Evolutionary conservation across 768 basidiomycete genomes (phyloP), one percentile per base, ranked within the genome.

Genomic region (Leucocoprinus sp.): DNA sequence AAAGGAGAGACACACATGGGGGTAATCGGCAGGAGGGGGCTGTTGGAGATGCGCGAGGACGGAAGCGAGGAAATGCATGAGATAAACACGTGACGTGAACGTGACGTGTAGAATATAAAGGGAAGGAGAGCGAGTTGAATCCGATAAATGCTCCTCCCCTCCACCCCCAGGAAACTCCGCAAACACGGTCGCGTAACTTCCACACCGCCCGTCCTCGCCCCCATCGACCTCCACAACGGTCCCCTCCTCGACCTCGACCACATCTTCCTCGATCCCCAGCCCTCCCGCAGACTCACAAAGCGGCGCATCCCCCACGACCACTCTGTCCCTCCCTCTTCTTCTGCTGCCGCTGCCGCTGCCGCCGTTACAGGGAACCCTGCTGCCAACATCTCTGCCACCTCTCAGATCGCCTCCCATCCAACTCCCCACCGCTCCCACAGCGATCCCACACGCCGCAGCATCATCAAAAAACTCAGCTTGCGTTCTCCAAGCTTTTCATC

Each of bases 1-100:
- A 57, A 88, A 91, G 2, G 88, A 87, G 15, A 91, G 65, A 0
- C 88, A 90, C n/a, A 91, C 78, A 42, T 67, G 68, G 0, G 84
- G 84, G 7, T 76, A 54, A 28, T 57, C 43, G 24, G 54, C 44
- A 5, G 57, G 49, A 19, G 52, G 53, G 4, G 40, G 4, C 17
- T 49, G 17, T 8, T 42, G 15, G 43, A 60, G 60, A 19, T 52
- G 47, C 3, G 51, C 46, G 18, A 66, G 52, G 42, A 60, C 54
- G 11, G 55, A 35, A 12, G 42, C 45, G 22, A 66, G 50, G 45
- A 60, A 58, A 12, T 22, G 15, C 37, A 37, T 31, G 11, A 37
- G 37, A 17, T 35, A 29, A 12, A 36, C 14, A 9, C 31, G 42
- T 11, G 11, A n/a, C 5, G 15, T 6, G 14, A 24, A 19, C 35